phyloP scores from a whole-genome alignment of 805 yeast species.

The Vanderwaltozyma yarrowii region DNA sequence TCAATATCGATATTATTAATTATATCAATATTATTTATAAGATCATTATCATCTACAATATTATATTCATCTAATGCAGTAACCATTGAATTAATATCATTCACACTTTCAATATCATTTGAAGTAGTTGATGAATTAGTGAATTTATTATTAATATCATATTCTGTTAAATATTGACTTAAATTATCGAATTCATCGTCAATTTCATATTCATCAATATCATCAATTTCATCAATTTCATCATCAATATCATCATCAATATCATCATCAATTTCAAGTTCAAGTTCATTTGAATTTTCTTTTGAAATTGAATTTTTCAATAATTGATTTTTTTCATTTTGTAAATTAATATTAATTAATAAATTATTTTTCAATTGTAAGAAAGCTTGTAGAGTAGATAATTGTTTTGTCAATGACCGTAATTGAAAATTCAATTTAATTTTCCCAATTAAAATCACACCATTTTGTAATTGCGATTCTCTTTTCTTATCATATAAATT shows the following conservation, averaged over 20 bases:
- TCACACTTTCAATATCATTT: not conserved
- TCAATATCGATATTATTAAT: conserved; percentile 5
- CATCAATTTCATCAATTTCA: conserved; percentile 3
- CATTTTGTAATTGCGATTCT: not conserved
- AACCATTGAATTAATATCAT: conserved; percentile 15
- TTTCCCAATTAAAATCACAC: conserved; percentile 15
- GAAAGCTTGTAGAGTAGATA: conserved; percentile 14
- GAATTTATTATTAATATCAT: too few species aligned
- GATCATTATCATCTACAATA: conserved; percentile 11
- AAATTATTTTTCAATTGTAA: conserved; percentile 15
- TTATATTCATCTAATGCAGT: conserved; percentile 26
- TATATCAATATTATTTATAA: not conserved
- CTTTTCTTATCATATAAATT: conserved; percentile 18
- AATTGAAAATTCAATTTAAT: conserved; percentile 17
- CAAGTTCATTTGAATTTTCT: conserved; percentile 5
- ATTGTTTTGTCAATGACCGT: conserved; percentile 9
- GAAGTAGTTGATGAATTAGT: too few species aligned
- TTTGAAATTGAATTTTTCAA: not conserved
- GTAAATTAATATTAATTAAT: not conserved
- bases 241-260: conserved; percentile 4
- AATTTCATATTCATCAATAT: not conserved
- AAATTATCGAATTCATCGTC: not conserved
- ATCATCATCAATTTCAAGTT: conserved; percentile 6
- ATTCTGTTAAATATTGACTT: conserved; percentile 1
- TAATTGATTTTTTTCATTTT: conserved; percentile 1